Evolutionary conservation across 805 yeast genomes (phyloP).

Genomic region (Kurtzmaniella fragi): DNA sequence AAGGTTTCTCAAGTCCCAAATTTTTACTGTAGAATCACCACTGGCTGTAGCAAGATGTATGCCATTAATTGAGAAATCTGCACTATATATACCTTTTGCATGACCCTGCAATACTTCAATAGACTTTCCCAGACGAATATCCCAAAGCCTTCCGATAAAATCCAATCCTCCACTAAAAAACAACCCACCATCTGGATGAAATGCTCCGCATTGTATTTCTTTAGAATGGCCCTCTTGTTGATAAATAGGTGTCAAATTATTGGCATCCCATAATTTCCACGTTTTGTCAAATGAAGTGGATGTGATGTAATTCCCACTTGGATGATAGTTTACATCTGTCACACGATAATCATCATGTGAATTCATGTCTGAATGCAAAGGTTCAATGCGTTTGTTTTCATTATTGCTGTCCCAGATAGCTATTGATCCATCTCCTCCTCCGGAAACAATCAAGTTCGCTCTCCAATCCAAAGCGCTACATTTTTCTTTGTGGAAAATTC

Average conservation of each 20-base stretch:
- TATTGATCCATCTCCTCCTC: constrained; percentile 35
- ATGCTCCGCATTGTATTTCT: constrained; percentile 56
- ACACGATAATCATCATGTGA: constrained; percentile 48
- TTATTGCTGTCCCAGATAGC: constrained; percentile 24
- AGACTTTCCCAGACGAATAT: constrained; percentile 69
- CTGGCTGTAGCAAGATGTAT: constrained; percentile 75
- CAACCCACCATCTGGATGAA: constrained; percentile 76
- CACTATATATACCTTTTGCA: constrained; percentile 60
- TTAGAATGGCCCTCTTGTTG: constrained; percentile 85
- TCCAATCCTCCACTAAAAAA: constrained; percentile 77
- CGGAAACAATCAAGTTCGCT: constrained; percentile 19
- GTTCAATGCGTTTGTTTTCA: constrained; percentile 1
- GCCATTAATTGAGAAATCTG: constrained; percentile 77
- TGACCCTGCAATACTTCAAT: constrained; percentile 62
- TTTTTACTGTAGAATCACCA: constrained; percentile 71
- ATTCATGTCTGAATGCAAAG: constrained; percentile 7
- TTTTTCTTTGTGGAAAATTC: constrained; percentile 51
- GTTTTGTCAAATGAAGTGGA: constrained; percentile 80
- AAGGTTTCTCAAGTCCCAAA: constrained; percentile 75
- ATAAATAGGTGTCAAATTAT: constrained; percentile 20
- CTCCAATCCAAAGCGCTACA: constrained; percentile 70
- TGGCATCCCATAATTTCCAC: constrained; percentile 84
- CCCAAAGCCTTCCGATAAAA: constrained; percentile 75
- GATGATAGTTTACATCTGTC: constrained; percentile 60
- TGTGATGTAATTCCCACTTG: constrained; percentile 49